phyloP scores from a whole-genome alignment of 768 basidiomycete genomes.

The Trametes gibbosa region DNA sequence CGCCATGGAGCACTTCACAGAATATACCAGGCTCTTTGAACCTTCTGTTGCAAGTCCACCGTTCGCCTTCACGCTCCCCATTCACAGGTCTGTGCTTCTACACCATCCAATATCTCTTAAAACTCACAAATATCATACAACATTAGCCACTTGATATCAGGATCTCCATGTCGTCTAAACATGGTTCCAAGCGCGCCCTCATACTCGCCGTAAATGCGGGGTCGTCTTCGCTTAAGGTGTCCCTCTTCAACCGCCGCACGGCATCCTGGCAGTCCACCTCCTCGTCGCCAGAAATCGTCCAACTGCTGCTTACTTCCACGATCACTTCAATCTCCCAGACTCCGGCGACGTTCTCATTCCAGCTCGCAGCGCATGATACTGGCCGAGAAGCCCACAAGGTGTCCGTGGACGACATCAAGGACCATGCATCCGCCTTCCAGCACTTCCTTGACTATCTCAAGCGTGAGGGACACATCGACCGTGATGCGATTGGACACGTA shows the following conservation, averaged over 20 bases:
- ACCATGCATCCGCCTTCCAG: conserved; percentile 62
- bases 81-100: too few species aligned
- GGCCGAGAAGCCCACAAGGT: conserved; percentile 40
- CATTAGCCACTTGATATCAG: too few species aligned
- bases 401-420: conserved; percentile 38
- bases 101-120: too few species aligned
- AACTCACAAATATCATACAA: too few species aligned
- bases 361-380: conserved; percentile 19
- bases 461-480: conserved; percentile 41
- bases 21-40: too few species aligned
- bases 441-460: conserved; percentile 54
- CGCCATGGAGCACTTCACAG: too few species aligned
- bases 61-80: too few species aligned
- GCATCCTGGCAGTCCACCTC: too few species aligned
- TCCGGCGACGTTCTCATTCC: conserved; percentile 50
- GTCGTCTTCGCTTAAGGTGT: conserved; percentile 83
- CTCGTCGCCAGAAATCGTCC: conserved; percentile 35
- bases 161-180: too few species aligned
- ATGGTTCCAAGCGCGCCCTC: conserved; percentile 31
- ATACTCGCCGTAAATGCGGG: conserved; percentile 78
- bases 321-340: conserved; percentile 58
- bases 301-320: conserved; percentile 48
- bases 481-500: conserved; percentile 46
- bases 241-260: conserved; percentile 48
- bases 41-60: too few species aligned